Evolutionary conservation across 805 yeast species (phyloP), one percentile per base, ranked within the genome.

Genomic region (Wickerhamiella alocasiicola): DNA sequence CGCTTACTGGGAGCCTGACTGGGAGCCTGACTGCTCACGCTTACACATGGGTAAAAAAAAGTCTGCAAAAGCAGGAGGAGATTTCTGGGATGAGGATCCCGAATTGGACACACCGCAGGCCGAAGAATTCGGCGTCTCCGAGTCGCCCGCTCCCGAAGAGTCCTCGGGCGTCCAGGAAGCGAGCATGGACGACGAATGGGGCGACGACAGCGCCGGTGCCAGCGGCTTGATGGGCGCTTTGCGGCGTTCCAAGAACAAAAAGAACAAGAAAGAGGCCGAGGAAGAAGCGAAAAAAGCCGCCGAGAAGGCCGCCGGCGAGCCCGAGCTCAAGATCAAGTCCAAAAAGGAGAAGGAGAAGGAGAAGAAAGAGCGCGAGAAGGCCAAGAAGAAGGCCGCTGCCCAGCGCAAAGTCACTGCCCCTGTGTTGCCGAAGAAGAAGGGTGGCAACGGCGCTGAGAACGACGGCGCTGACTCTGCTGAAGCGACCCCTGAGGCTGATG

Each of bases 301-400:
- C 25, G 46, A 41, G 9, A 49, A 43, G 33, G 50, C 46, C n/a
- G 46, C 46, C 13, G 64, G 66, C 45, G 74, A 69, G 36, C 63
- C 57, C 24, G 84, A 73, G 23, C 84, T 88, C 36, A 71, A 75
- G 49, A 68, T 85, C 56, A 84, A 87, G 62, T 75, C 88, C 44
- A 91, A 88, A 72, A 85, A 88, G 64, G 97, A 88, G 66, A 87
- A 78, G 66, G 94, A 91, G 62, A 83, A 82, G 75, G 94, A 88
- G 61, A 95, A 87, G 55, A 65, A 64, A 51, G 68, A 64, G 55
- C 61, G 64, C 27, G 68, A 64, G 47, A 88, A 88, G 69, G 82
- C 78, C 52, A 72, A 77, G 62, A 88, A 88, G 78, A 85, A 83
- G 65, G 94, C 83, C 52, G 73, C 76, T 45, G 94, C 95, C 32